phyloP scores from a whole-genome alignment of 306 rosid species.

The Echinosophora koreensis region DNA sequence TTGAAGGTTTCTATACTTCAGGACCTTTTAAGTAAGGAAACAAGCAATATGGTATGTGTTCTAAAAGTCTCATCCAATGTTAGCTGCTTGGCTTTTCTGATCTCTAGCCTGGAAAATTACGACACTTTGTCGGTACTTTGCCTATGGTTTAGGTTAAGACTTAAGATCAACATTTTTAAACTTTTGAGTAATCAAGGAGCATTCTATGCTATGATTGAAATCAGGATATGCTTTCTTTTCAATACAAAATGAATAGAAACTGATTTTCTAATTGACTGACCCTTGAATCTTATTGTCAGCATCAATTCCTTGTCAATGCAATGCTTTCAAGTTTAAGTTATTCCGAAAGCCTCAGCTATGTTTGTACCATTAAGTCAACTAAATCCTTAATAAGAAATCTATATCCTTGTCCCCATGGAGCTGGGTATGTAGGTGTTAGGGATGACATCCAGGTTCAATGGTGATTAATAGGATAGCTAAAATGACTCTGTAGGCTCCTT shows the following conservation, averaged over 20 bases:
- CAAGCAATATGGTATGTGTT: background rate
- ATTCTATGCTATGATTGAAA: background rate
- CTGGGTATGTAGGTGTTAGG: background rate
- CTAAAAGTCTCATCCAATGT: background rate
- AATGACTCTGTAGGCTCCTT: background rate
- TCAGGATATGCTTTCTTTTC: background rate
- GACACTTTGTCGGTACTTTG: background rate
- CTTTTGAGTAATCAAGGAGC: constrained; percentile 1
- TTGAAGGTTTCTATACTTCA: background rate
- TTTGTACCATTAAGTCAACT: background rate
- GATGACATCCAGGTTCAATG: background rate
- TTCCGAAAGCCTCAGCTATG: background rate
- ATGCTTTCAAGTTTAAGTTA: background rate
- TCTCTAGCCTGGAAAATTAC: background rate
- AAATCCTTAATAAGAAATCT: background rate
- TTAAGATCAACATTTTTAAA: background rate
- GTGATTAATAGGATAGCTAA: constrained; percentile 17
- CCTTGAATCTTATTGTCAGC: background rate
- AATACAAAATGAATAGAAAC: background rate
- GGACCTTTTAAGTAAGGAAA: background rate
- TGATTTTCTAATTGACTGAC: background rate
- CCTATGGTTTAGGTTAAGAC: background rate
- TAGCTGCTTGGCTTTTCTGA: background rate
- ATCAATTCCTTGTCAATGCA: background rate
- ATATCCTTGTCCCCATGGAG: background rate